phyloP scores from a whole-genome alignment of 495 filamentous ascomycete species.

The Gamarada debralockiae region DNA sequence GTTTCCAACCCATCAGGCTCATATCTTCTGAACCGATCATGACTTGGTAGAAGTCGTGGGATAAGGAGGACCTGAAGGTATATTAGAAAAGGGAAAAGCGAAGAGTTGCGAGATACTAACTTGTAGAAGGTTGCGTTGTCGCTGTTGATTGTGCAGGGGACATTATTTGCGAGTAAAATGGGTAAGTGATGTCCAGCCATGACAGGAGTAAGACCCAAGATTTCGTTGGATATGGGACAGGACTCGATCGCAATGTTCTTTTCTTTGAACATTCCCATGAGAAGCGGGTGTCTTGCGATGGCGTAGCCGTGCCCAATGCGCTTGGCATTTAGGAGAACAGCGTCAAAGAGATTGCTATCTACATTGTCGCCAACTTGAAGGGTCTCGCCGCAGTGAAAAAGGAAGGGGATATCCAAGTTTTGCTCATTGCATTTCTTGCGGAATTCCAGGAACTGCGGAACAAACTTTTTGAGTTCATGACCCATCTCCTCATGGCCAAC shows the following conservation, averaged over 20 bases:
- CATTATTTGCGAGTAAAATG: constrained; percentile 43
- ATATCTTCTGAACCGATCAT: constrained; percentile 49
- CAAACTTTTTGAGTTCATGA: constrained; percentile 60
- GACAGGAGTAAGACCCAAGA: constrained; percentile 48
- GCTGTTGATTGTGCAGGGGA: constrained; percentile 49
- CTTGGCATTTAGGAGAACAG: constrained; percentile 75
- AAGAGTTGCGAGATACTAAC: constrained; percentile 27
- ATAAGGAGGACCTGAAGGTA: constrained; percentile 45
- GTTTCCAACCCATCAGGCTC: constrained; percentile 47
- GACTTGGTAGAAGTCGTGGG: constrained; percentile 54
- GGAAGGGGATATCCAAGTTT: constrained; percentile 81
- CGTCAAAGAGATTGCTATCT: constrained; percentile 86
- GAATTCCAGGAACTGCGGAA: constrained; percentile 81
- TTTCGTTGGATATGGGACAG: constrained; percentile 88
- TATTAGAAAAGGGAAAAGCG: background rate
- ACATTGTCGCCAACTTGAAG: constrained; percentile 71
- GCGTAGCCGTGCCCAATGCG: constrained; percentile 93
- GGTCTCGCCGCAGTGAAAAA: constrained; percentile 92
- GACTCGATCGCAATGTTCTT: constrained; percentile 81
- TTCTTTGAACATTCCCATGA: constrained; percentile 78
- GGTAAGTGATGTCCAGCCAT: constrained; percentile 48
- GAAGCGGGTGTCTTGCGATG: constrained; percentile 77
- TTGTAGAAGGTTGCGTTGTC: constrained; percentile 53
- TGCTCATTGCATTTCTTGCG: constrained; percentile 62
- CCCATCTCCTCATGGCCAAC: constrained; percentile 81